Base-by-base conservation (phyloP, 2,329 filamentous ascomycete genomes). In the Diaporthe sp. region DNA sequence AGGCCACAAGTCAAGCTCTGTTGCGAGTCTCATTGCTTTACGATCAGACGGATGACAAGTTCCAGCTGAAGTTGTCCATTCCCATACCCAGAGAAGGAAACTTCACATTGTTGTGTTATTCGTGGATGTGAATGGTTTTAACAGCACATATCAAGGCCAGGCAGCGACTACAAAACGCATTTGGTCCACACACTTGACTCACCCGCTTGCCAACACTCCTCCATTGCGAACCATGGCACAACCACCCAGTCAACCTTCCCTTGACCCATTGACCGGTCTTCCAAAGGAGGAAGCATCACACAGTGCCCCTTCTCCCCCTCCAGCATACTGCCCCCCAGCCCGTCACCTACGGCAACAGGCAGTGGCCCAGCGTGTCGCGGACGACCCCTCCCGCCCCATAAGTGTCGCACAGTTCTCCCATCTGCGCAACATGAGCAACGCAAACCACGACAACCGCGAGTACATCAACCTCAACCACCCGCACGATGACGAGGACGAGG, bases 401-500 rank as follows among this genome's bases (percentile, higher is more conserved):
- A 62, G 70, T 34, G 70, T 37, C 17, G 44, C 22, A 10, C 57
- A 62, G 19, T 53, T 62, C 31, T 13, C 25, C 17, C 44, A 59
- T 28, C 55, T 72, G 15, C 55, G 42, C 55, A 57, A 8, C 44
- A 62, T 73, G 57, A 22, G 28, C 58, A 44, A n/a, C 22, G 34
- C 15, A 15, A 17, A 17, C 31, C 49, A 44, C 2, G 58, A n/a
- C 19, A 34, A 25, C 34, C 44, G 46, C 15, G 58, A 73, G 17
- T 51, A 55, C 42, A 9, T 39, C 17, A 75, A 78, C 22, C 77
- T 76, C 73, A 78, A 77, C 12, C 79, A 79, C 39, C 74, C 77
- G 22, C 78, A 79, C 34, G 70, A 77, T 1, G 75, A 77, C 22
- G 73, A 77, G 28, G 75, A 77, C 34, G 73, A 77, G 28, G 73